Evolutionary conservation across 2,329 filamentous ascomycete genomes (phyloP).

Genomic region (Paecilomyces fulvus): DNA sequence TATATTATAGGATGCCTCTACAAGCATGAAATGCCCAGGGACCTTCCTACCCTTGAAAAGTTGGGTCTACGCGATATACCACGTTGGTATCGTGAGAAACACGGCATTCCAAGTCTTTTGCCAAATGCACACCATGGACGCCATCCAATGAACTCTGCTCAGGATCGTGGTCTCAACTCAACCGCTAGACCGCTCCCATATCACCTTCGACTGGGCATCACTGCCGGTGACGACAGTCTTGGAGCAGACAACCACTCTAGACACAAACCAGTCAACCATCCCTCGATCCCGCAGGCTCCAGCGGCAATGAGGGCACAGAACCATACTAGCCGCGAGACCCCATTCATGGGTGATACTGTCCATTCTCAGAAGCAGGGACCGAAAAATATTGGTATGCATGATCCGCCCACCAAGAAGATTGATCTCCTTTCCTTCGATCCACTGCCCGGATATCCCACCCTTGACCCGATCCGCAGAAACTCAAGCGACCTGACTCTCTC

Average conservation of each 20-base stretch:
- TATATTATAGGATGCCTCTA: conserved; percentile 58
- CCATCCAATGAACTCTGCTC: conserved; percentile 2
- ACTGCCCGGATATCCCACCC: conserved; percentile 7
- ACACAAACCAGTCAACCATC: neutral
- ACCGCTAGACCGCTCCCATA: conserved; percentile 1
- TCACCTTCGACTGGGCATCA: neutral
- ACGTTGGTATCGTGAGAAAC: conserved; percentile 48
- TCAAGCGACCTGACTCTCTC: conserved; percentile 5
- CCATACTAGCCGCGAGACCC: conserved; percentile 3
- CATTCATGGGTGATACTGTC: conserved; percentile 5
- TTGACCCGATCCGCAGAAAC: conserved; percentile 5
- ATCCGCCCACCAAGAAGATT: conserved; percentile 9
- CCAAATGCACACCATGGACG: conserved; percentile 11
- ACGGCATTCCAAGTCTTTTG: conserved; percentile 21
- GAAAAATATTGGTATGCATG: conserved; percentile 4
- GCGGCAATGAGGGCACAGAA: conserved; percentile 3
- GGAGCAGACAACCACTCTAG: neutral
- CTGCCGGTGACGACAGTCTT: neutral
- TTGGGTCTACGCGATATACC: conserved; percentile 58
- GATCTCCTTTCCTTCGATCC: conserved; percentile 15
- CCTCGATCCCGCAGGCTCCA: conserved; percentile 3
- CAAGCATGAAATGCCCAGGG: conserved; percentile 81
- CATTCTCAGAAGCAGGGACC: conserved; percentile 7
- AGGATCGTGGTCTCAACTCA: neutral
- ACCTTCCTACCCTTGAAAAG: conserved; percentile 55